Percentiles rank a stretch among this genome's conserved stretches.
Evolutionary conservation across 352 stramenopile species (phyloP).

Genomic region (Pythium vanterpoolii): DNA sequence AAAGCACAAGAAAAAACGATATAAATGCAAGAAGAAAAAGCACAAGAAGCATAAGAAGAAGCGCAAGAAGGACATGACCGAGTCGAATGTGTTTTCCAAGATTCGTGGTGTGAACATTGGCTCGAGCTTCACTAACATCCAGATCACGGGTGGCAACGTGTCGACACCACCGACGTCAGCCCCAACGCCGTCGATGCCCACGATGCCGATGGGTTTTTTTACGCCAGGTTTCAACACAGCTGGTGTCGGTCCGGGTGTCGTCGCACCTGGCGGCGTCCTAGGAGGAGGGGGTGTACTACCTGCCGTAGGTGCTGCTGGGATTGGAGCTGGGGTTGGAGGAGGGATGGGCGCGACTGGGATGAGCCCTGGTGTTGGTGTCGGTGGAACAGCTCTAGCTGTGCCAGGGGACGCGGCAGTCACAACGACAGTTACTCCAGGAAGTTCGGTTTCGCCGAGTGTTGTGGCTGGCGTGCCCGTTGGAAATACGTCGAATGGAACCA

Average conservation of each 20-base stretch:
- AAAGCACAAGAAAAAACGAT: constrained; percentile 17
- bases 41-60: constrained; percentile 21
- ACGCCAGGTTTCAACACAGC: not conserved
- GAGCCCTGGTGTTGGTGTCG: not conserved
- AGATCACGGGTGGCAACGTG: constrained; percentile 20
- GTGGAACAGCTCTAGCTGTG: not conserved
- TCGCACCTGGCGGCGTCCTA: not conserved
- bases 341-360: not conserved
- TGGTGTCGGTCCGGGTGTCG: not conserved
- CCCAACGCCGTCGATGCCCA: not conserved
- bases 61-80: constrained; percentile 13
- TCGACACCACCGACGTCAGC: not conserved
- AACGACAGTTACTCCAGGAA: not conserved
- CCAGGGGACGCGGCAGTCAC: not conserved
- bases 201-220: too few relatives aligned
- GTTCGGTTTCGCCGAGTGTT: not conserved
- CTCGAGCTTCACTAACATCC: constrained; percentile 23
- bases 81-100: constrained; percentile 27
- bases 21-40: constrained; percentile 23
- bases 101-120: constrained; percentile 25
- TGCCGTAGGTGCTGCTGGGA: not conserved
- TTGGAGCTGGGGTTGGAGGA: not conserved
- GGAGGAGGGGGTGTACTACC: not conserved
- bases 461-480: not conserved
- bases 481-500: not conserved